These are phyloP conservation scores for Solanum neorickii DNA, from an alignment of 257 asterid genomes.

Conservation along the genomic window DNA sequence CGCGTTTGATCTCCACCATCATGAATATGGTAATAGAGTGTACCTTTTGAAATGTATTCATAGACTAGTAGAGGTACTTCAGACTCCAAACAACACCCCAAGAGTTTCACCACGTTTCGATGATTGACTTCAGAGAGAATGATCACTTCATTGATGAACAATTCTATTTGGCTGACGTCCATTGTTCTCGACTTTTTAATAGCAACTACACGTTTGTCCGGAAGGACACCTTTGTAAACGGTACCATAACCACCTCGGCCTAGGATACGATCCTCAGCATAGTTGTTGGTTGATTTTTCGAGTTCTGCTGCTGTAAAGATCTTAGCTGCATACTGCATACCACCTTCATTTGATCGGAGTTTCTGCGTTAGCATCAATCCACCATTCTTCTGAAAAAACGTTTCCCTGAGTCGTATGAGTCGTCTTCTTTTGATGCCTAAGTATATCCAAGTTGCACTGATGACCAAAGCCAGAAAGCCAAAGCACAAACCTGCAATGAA, in stretches of 20 bases:
- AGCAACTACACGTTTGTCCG: background rate
- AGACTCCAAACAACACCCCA: background rate
- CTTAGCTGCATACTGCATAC: background rate
- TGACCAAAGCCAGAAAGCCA: background rate
- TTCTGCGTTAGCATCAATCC: background rate
- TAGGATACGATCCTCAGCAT: background rate
- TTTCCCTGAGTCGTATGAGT: background rate
- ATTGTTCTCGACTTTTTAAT: background rate
- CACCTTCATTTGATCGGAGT: background rate
- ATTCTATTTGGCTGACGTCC: background rate
- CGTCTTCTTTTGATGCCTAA: background rate
- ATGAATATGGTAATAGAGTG: background rate
- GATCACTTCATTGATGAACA: background rate
- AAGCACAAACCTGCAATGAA: background rate
- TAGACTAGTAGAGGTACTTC: background rate
- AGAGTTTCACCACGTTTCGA: background rate
- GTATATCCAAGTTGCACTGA: background rate
- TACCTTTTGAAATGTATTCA: background rate
- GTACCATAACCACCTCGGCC: background rate
- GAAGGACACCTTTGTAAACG: background rate
- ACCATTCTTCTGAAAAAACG: background rate
- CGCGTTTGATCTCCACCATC: background rate
- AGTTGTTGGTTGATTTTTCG: background rate
- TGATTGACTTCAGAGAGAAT: background rate
- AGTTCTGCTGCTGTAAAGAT: background rate